Conservation (phyloP, 768 basidiomycete species). For the Pleurotus pulmonarius region DNA sequence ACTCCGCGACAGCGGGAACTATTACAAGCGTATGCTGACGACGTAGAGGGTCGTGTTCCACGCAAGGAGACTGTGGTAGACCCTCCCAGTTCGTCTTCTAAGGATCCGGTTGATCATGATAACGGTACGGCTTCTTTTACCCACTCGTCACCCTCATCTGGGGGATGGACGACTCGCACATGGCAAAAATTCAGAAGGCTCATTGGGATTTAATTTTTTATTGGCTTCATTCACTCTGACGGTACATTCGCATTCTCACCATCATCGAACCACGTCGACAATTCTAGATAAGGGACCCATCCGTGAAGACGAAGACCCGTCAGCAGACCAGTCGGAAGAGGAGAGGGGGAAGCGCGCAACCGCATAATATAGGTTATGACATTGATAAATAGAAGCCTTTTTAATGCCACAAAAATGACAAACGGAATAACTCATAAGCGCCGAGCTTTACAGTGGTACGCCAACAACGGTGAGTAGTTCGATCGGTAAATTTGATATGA, state of each 20-base stretch:
- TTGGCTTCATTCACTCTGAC: constrained; percentile 26
- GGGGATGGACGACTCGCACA: constrained; percentile 67
- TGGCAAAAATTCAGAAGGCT: constrained; percentile 67
- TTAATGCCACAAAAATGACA: constrained; percentile 2
- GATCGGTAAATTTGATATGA: constrained; percentile 8
- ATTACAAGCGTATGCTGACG: constrained; percentile 86
- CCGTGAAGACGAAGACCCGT: constrained; percentile 2
- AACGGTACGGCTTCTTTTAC: constrained; percentile 79
- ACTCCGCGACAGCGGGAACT: constrained; percentile 83
- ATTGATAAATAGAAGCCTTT: not conserved
- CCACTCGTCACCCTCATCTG: constrained; percentile 50
- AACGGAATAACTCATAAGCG: not conserved
- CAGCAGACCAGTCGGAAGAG: constrained; percentile 35
- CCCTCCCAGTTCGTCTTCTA: not conserved
- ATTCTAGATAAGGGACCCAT: constrained; percentile 18
- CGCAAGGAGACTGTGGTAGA: not conserved
- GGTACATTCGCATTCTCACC: constrained; percentile 22
- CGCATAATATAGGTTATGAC: constrained; percentile 5
- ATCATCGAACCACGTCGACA: constrained; percentile 12
- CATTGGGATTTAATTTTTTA: constrained; percentile 65
- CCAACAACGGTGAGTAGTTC: not conserved
- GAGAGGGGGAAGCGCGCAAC: constrained; percentile 29
- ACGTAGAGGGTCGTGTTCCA: constrained; percentile 69
- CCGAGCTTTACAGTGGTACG: not conserved
- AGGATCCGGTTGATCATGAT: constrained; percentile 26